These are phyloP conservation scores for Cladorrhinum sp. DNA, from an alignment of 2,329 filamentous ascomycete species.

Conservation along the genomic window DNA sequence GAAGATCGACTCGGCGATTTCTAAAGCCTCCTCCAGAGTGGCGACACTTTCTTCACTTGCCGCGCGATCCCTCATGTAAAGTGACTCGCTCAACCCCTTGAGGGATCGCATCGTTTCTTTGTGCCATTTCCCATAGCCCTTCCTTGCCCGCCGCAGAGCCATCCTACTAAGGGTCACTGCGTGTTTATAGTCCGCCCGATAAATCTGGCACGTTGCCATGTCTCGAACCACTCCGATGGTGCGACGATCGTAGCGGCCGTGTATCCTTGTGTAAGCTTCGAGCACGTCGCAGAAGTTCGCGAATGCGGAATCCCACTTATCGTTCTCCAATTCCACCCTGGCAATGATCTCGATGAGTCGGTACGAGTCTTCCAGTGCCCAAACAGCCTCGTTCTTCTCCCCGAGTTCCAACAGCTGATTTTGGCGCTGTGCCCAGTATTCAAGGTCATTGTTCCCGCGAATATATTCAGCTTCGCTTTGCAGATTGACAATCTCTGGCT, in stretches of 20 bases:
- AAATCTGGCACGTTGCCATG: conserved; percentile 10
- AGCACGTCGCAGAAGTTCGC: background rate
- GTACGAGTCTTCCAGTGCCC: background rate
- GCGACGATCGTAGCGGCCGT: conserved; percentile 1
- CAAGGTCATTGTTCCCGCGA: background rate
- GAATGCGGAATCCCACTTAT: background rate
- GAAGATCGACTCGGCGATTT: background rate
- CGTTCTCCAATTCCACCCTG: background rate
- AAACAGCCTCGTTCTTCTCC: background rate
- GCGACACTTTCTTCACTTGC: background rate
- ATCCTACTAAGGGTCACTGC: background rate
- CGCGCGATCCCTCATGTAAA: background rate
- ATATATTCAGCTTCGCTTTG: background rate
- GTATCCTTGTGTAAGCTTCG: background rate
- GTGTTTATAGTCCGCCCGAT: background rate
- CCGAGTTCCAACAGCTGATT: background rate
- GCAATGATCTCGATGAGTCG: background rate
- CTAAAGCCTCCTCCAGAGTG: conserved; percentile 2
- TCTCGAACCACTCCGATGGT: background rate
- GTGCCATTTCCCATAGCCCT: conserved; percentile 9
- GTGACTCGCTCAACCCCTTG: background rate
- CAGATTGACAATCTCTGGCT: background rate
- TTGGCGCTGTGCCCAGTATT: conserved; percentile 1
- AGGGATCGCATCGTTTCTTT: conserved; percentile 1
- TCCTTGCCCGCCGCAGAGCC: conserved; percentile 1